Evolutionary conservation across 1,284 basidiomycete genomes (phyloP), one percentile per base, ranked within the genome.

Genomic region (Sporisorium exsertum): DNA sequence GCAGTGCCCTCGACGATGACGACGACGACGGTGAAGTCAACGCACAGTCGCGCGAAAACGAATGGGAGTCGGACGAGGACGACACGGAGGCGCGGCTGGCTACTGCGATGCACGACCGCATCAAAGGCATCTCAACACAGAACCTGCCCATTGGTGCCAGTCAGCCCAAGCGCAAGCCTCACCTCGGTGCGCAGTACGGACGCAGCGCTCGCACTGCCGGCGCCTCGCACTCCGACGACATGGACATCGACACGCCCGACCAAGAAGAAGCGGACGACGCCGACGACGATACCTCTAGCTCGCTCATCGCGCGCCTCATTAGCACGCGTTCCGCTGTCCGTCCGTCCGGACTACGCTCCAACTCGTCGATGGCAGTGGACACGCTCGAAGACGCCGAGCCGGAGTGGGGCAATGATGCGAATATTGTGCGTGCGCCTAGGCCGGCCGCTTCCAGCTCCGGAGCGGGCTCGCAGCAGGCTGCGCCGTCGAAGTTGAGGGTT

Each of bases 381-480:
- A 64, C 52, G 16, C 58, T 72, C 7, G 68, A 76, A 33, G 73
- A 76, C 32, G 62, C 54, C 20, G 73, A 76, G 40, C 73, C 73
- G 9, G 73, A 76, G 20, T 76, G 73, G 73, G 73, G 73, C 15
- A 76, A 76, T 32, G 73, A 76, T 27, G 73, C 72, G 16, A 61
- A 64, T 40, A 53, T 75, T n/a, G 61, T 75, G 10, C 56, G 72
- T 18, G 64, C 67, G 12, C 63, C 72, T n/a, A 65, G 64, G 12
- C 63, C 72, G 1, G 46, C 59, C 20, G 67, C 72, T 29, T 18
- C 35, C 3, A 53, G 58, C 42, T 37, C 29, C 5, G 29, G 8
- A 16, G 16, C 43, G 15, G 40, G 40, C 2, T 58, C 57, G 2
- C 43, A 46, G 10, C 53, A 50, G 20, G 51, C 58, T 8, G 42